phyloP scores from a whole-genome alignment of 371 early-diverging fungal species.

The Actinomucor elegans region DNA sequence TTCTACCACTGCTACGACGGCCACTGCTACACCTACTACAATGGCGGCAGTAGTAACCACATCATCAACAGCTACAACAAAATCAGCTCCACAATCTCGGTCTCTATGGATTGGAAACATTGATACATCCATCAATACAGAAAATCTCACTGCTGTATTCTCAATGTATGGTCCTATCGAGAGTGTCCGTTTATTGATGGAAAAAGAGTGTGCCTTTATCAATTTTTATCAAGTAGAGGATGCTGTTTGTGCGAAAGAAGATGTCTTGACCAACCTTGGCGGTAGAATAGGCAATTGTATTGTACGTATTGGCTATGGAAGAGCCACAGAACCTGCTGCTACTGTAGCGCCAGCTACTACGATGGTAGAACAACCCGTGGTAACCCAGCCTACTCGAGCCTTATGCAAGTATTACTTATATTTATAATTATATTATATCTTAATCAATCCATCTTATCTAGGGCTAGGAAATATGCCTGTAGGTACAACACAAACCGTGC shows the following conservation, averaged over 20 bases:
- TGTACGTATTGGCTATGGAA: conserved; percentile 89
- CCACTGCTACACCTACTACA: too few species aligned
- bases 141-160: conserved; percentile 78
- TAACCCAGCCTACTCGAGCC: conserved; percentile 42
- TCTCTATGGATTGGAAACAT: conserved; percentile 96
- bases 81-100: conserved; percentile 49
- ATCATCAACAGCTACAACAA: neutral
- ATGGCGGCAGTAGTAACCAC: neutral
- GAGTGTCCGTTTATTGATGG: conserved; percentile 86
- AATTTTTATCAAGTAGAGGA: conserved; percentile 86
- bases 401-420: conserved; percentile 32
- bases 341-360: conserved; percentile 23
- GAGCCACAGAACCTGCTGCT: conserved; percentile 66
- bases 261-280: conserved; percentile 72
- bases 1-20: too few species aligned
- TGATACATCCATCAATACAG: conserved; percentile 73
- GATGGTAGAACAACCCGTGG: conserved; percentile 4
- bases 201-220: conserved; percentile 96
- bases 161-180: conserved; percentile 90
- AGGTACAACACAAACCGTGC: conserved; percentile 67
- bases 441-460: conserved; percentile 11
- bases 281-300: conserved; percentile 76
- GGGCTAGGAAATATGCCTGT: conserved; percentile 95
- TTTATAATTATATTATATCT: too few species aligned
- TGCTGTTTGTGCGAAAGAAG: conserved; percentile 83